Percentiles rank a stretch among this genome's conserved stretches.
Conservation (phyloP, 805 yeast genomes). For the Lipomyces sp. region DNA sequence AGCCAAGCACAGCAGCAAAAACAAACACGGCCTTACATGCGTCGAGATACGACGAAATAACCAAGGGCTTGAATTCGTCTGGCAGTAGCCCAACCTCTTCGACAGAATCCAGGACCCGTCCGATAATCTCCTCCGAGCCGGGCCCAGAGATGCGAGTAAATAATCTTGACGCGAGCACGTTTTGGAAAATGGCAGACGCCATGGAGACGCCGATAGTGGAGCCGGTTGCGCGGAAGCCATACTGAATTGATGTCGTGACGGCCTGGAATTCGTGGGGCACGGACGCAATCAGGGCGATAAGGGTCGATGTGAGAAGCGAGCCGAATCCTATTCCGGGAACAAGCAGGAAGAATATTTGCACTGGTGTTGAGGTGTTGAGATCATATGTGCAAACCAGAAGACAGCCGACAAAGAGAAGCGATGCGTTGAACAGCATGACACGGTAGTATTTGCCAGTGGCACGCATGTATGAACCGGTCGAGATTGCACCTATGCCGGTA, state of each 20-base stretch:
- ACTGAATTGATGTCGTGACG: constrained; percentile 84
- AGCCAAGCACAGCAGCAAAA: constrained; percentile 52
- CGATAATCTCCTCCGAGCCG: constrained; percentile 41
- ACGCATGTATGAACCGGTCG: constrained; percentile 69
- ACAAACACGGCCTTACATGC: constrained; percentile 58
- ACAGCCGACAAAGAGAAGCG: constrained; percentile 56
- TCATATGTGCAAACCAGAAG: constrained; percentile 44
- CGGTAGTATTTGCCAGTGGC: constrained; percentile 66
- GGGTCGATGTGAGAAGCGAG: constrained; percentile 67
- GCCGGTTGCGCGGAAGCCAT: constrained; percentile 84
- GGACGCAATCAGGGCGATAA: constrained; percentile 76
- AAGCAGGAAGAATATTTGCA: constrained; percentile 54
- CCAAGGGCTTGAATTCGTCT: constrained; percentile 48
- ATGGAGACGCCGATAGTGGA: constrained; percentile 81
- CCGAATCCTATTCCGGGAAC: constrained; percentile 72
- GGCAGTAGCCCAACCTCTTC: constrained; percentile 59
- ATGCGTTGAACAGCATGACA: constrained; percentile 52
- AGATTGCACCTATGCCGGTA: constrained; percentile 67
- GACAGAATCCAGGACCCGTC: constrained; percentile 56
- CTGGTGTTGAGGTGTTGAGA: constrained; percentile 40
- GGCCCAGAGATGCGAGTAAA: constrained; percentile 40
- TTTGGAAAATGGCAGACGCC: constrained; percentile 69
- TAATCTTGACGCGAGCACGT: constrained; percentile 48
- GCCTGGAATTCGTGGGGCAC: constrained; percentile 76
- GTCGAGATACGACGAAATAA: constrained; percentile 52